Conservation (phyloP, 108 stramenopile genomes). For the Nannochloropsis gaditana region DNA sequence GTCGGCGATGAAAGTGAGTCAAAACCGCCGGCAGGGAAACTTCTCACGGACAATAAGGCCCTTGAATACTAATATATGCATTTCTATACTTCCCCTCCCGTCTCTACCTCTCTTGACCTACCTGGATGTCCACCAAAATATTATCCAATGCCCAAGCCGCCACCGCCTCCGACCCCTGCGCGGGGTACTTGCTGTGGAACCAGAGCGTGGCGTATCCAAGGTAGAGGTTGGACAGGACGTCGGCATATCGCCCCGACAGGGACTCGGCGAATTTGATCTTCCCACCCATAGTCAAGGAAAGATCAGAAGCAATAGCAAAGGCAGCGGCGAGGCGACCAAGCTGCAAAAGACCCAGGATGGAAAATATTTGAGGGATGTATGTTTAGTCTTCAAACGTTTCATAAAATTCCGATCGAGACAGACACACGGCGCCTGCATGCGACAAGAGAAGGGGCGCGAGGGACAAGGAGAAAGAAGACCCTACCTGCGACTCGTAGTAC, state of each 20-base stretch:
- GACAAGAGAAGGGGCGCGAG: too few relatives aligned
- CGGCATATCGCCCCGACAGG: constrained; percentile 85
- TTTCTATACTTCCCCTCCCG: too few relatives aligned
- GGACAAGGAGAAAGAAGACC: background rate
- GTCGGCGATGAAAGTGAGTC: too few relatives aligned
- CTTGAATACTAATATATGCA: too few relatives aligned
- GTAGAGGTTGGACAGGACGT: constrained; percentile 92
- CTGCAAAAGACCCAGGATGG: constrained; percentile 45
- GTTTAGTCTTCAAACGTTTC: constrained; percentile 22
- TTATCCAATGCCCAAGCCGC: constrained; percentile 86
- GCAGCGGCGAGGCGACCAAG: constrained; percentile 86
- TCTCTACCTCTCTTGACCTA: constrained; percentile 25
- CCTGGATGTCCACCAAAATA: constrained; percentile 46
- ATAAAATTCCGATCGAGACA: background rate
- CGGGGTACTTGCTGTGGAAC: constrained; percentile 71
- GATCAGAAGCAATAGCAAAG: constrained; percentile 88
- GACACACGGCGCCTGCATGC: background rate
- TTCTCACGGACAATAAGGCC: too few relatives aligned
- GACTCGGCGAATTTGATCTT: constrained; percentile 94
- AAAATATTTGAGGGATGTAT: too few relatives aligned
- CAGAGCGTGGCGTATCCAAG: constrained; percentile 93
- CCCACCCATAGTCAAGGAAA: constrained; percentile 90
- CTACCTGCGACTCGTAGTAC: constrained; percentile 68
- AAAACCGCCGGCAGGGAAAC: too few relatives aligned
- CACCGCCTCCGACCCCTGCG: constrained; percentile 79